A percentile compares a stretch with the other conserved stretches of the same genome.
Evolutionary conservation across 192 early-diverging fungal genomes (phyloP).

Genomic region (Phlyctochytrium bullatum): DNA sequence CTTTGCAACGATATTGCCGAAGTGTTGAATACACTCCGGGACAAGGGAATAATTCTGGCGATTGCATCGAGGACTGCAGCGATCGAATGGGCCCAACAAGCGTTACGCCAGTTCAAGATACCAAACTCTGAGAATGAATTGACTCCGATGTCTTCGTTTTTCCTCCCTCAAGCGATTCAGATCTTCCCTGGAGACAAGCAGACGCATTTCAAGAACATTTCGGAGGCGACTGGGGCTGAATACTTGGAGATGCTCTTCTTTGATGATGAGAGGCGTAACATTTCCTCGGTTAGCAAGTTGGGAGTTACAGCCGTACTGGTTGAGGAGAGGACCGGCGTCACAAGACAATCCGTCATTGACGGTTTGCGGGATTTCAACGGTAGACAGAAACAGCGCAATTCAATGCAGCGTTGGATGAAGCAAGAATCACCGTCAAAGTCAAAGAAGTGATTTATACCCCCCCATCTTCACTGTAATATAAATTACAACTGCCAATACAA

Average conservation of each 20-base stretch:
- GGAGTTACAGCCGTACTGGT: not conserved
- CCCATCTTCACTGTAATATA: not conserved
- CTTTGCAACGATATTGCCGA: too few species aligned
- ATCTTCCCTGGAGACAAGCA: not conserved
- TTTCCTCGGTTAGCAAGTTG: not conserved
- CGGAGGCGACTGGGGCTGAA: not conserved
- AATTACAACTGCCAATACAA: too few species aligned
- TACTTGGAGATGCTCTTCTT: not conserved
- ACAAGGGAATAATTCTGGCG: not conserved
- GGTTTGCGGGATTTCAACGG: not conserved
- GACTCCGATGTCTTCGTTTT: not conserved
- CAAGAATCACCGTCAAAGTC: not conserved
- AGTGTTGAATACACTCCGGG: not conserved
- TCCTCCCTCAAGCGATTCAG: not conserved
- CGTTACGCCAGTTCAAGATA: not conserved
- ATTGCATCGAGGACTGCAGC: not conserved
- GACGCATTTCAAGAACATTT: not conserved
- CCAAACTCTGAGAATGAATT: not conserved
- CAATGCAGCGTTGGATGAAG: not conserved
- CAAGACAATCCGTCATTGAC: too few species aligned
- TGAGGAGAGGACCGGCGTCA: constrained; percentile 2
- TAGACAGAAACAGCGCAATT: not conserved
- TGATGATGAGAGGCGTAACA: not conserved
- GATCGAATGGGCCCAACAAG: not conserved
- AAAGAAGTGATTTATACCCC: too few species aligned